Percentiles rank a stretch among this genome's conserved stretches.
These are phyloP conservation scores for Solanum hybrid DNA, from an alignment of 305 asterid genomes.

Conservation along the genomic window DNA sequence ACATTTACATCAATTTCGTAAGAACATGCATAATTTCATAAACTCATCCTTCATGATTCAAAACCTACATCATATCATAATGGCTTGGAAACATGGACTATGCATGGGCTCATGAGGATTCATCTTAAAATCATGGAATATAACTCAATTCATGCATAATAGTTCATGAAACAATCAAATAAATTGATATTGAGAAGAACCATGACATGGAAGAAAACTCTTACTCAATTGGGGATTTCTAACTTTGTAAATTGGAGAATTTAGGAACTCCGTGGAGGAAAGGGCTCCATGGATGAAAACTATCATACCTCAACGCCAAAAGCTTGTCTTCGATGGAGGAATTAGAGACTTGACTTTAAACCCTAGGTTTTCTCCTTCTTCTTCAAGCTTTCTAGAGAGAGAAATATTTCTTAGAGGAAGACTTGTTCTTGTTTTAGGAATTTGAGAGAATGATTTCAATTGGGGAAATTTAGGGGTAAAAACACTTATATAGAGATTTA, in stretches of 20 bases:
- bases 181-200: neutral
- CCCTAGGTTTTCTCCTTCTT: neutral
- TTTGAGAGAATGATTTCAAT: neutral
- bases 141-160: neutral
- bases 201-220: neutral
- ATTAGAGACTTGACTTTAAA: neutral
- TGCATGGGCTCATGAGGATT: neutral
- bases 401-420: neutral
- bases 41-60: neutral
- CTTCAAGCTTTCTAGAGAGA: neutral
- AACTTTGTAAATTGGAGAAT: neutral
- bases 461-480: neutral
- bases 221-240: neutral
- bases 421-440: neutral
- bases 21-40: neutral
- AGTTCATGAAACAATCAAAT: neutral
- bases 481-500: no score
- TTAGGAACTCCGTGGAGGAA: neutral
- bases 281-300: neutral
- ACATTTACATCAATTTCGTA: neutral
- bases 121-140: neutral
- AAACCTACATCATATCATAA: neutral
- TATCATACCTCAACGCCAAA: neutral
- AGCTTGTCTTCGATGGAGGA: neutral
- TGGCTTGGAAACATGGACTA: neutral